These are phyloP conservation scores for Oryza nivara DNA, from an alignment of 176 grass and related monocot species.

Conservation along the genomic window DNA sequence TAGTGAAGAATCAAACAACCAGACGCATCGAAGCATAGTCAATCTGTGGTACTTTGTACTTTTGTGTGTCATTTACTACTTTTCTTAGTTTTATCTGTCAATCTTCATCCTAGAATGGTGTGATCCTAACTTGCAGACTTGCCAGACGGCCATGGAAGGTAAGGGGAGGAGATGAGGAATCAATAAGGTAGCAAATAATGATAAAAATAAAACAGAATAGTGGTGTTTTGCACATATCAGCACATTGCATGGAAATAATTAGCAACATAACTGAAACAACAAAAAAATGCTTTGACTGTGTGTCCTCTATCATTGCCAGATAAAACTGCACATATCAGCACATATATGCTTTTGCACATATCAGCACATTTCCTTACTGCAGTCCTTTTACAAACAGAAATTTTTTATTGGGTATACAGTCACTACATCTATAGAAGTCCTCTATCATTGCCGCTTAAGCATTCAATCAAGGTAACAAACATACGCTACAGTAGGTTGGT, in stretches of 20 bases:
- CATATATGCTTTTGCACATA: too few relatives aligned
- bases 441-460: not conserved
- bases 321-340: too few relatives aligned
- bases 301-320: not conserved
- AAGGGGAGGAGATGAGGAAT: not conserved
- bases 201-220: not conserved
- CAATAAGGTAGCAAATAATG: not conserved
- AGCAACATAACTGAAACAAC: not conserved
- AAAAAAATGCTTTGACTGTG: not conserved
- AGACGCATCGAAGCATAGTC: constrained; percentile 25
- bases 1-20: constrained; percentile 28
- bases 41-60: not conserved
- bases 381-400: not conserved
- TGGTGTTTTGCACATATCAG: constrained; percentile 5
- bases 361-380: not conserved
- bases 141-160: not conserved
- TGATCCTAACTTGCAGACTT: not conserved
- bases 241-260: not conserved
- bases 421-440: constrained; percentile 11
- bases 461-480: constrained; percentile 7
- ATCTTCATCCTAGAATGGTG: not conserved
- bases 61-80: not conserved
- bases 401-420: not conserved
- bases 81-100: not conserved
- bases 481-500: not conserved